These are phyloP conservation scores for Hypoxylon rickii DNA, from an alignment of 495 filamentous ascomycete genomes.

Conservation along the genomic window DNA sequence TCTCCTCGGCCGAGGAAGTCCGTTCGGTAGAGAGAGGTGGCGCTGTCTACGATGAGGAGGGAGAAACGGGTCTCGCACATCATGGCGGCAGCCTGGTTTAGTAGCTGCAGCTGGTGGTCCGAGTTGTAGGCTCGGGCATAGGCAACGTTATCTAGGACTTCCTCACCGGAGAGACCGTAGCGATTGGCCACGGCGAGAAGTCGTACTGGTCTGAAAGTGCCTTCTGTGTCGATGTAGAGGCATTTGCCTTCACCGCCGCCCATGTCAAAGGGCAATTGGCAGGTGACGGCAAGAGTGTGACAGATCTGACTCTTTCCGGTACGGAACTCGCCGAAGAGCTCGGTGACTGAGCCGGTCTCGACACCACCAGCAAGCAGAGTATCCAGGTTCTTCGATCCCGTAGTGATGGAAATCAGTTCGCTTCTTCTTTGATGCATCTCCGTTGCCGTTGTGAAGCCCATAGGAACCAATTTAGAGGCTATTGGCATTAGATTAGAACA, in stretches of 20 bases:
- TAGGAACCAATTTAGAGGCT: slow-evolving; percentile 95
- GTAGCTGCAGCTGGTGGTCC: slow-evolving; percentile 91
- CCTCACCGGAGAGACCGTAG: slow-evolving; percentile 92
- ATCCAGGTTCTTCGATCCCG: slow-evolving; percentile 94
- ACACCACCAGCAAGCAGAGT: slow-evolving; percentile 93
- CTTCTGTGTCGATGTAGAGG: slow-evolving; percentile 98
- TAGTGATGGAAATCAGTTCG: slow-evolving; percentile 96
- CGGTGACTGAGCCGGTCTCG: slow-evolving; percentile 97
- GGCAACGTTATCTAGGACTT: slow-evolving; percentile 96
- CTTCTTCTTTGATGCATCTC: slow-evolving; percentile 97
- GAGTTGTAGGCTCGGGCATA: slow-evolving; percentile 98
- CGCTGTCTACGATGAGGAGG: slow-evolving; percentile 90
- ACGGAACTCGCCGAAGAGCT: slow-evolving; percentile 97
- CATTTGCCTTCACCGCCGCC: slow-evolving; percentile 98
- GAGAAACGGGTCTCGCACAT: slow-evolving; percentile 99
- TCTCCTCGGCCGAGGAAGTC: slow-evolving; percentile 96
- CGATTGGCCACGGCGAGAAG: slow-evolving; percentile 88
- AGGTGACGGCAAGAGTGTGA: slow-evolving; percentile 97
- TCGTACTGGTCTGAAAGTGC: slow-evolving; percentile 93
- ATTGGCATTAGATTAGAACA: too few species aligned
- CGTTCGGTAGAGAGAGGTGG: slow-evolving; percentile 91
- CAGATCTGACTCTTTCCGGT: slow-evolving; percentile 99
- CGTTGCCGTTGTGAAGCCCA: slow-evolving; percentile 99
- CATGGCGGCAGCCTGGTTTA: slow-evolving; percentile 95
- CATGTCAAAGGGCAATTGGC: slow-evolving; percentile 97